Conservation (phyloP, 495 filamentous ascomycete genomes). For the Bryoglossum gracile region DNA sequence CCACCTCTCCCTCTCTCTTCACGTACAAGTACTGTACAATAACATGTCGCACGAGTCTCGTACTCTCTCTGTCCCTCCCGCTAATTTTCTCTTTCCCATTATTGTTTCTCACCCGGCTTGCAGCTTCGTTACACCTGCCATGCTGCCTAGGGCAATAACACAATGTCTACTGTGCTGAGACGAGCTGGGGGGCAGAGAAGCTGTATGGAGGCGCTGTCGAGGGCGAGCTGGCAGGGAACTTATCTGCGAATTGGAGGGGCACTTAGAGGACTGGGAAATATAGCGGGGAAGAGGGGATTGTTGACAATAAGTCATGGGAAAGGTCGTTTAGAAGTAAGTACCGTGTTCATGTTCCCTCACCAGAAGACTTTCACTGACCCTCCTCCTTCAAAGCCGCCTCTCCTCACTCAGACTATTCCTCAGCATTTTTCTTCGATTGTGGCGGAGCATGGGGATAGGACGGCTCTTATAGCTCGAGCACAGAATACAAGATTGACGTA, state of each 20-base stretch:
- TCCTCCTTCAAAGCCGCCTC: slow-evolving; percentile 51
- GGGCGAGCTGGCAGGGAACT: background rate
- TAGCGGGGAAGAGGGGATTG: slow-evolving; percentile 7
- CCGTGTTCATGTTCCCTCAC: background rate
- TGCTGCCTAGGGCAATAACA: too few species aligned
- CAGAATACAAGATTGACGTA: slow-evolving; percentile 62
- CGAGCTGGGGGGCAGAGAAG: too few species aligned
- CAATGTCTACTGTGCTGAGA: too few species aligned
- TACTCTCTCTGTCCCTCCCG: too few species aligned
- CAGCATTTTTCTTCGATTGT: slow-evolving; percentile 74
- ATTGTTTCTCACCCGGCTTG: too few species aligned
- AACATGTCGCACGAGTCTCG: too few species aligned
- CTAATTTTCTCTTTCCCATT: too few species aligned
- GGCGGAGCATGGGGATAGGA: slow-evolving; percentile 61
- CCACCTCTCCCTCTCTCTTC: too few species aligned
- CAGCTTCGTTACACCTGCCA: too few species aligned
- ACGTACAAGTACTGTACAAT: too few species aligned
- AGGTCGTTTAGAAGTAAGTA: slow-evolving; percentile 13
- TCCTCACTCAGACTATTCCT: slow-evolving; percentile 69
- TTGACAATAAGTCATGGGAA: slow-evolving; percentile 16
- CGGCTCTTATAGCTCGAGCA: slow-evolving; percentile 46
- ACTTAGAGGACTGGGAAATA: background rate
- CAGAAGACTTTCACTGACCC: background rate
- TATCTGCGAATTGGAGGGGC: background rate
- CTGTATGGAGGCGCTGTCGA: too few species aligned